A percentile compares a stretch with the other conserved stretches of the same genome.
These are phyloP conservation scores for Amphibolis antarctica DNA, from an alignment of 106 monocot genomes.

Conservation along the genomic window DNA sequence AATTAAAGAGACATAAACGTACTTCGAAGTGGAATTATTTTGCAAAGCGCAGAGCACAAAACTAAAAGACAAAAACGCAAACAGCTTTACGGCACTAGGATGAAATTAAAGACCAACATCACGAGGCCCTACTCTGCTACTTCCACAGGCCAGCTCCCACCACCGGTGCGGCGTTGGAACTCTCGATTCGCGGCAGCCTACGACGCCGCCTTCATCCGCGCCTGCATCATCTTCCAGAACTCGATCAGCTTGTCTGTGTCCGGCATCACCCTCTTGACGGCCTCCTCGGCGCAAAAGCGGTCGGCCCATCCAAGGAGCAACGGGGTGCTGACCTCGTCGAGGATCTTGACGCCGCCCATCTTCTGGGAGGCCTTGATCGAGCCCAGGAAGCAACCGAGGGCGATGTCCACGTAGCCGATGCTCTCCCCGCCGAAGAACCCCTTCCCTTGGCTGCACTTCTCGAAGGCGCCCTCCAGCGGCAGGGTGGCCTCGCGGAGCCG, in stretches of 20 bases:
- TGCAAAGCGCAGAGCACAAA: too few species aligned
- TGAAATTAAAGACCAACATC: too few species aligned
- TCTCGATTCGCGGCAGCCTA: too few species aligned
- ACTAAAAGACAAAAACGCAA: too few species aligned
- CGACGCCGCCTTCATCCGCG: too few species aligned
- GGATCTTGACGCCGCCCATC: background rate
- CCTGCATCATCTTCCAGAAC: background rate
- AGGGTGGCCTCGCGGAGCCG: too few species aligned
- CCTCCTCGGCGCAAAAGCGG: background rate
- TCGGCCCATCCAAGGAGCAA: background rate
- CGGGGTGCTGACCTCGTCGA: conserved; percentile 5
- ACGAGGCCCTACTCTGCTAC: too few species aligned
- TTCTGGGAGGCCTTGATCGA: conserved; percentile 13
- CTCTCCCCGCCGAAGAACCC: conserved; percentile 31
- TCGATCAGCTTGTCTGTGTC: background rate
- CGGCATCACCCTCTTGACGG: background rate
- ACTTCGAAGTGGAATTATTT: too few species aligned
- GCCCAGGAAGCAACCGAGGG: conserved; percentile 12
- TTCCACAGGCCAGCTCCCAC: too few species aligned
- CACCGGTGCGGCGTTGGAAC: too few species aligned
- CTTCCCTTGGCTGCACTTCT: conserved; percentile 12
- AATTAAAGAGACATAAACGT: too few species aligned
- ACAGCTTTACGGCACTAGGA: too few species aligned
- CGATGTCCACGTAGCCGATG: conserved; percentile 24
- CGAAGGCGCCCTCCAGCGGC: background rate